Base-by-base conservation (phyloP, 1,139 yeast species). In the Hemisphaericaspora subhashii region DNA sequence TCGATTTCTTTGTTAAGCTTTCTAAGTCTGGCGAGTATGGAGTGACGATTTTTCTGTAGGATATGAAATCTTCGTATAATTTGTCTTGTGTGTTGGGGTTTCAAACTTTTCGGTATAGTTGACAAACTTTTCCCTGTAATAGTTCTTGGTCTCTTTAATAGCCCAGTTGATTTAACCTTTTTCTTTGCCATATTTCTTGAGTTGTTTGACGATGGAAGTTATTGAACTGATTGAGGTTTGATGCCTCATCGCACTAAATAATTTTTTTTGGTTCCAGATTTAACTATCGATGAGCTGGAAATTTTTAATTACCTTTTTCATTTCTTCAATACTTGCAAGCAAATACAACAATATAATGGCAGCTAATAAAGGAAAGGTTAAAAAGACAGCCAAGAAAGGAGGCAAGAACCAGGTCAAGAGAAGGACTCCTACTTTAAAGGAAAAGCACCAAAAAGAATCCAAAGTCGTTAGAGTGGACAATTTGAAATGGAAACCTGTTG, bases 401-500 rank as follows among this genome's bases (percentile, higher is more conserved):
- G 33, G 26, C 30, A 20, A 36, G 29, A 51, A 48, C 33, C 43
- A 36, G n/a, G 36, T 35, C 23, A 45, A 40, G 26, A 31, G 47
- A 27, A 40, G 54, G 37, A 57, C 58, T 12, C 66, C 66, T 8
- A 52, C 64, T 5, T 55, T 67, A 45, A 61, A 60, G 46, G 64
- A 66, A 46, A 65, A 63, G 40, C 43, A 57, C 35, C 55, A 60
- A 21, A 60, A 52, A 29, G 67, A 60, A 35, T 62, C 71, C 14
- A 74, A 71, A 44, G 55, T 72, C 12, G 78, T 83, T 13, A 64
- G 66, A 34, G 74, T 77, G 1, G 74, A 74, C 47, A 71, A 70
- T 22, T 64, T 85, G 47, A 64, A 68, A 15, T 92, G 98, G 98
- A 85, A 84, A 51, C 62, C 81, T 4, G 95, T 88, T 11, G 85